A percentile compares a stretch with the other conserved stretches of the same genome.
These are phyloP conservation scores for Exophiala oligosperma DNA, from an alignment of 2,329 filamentous ascomycete species.

Conservation along the genomic window DNA sequence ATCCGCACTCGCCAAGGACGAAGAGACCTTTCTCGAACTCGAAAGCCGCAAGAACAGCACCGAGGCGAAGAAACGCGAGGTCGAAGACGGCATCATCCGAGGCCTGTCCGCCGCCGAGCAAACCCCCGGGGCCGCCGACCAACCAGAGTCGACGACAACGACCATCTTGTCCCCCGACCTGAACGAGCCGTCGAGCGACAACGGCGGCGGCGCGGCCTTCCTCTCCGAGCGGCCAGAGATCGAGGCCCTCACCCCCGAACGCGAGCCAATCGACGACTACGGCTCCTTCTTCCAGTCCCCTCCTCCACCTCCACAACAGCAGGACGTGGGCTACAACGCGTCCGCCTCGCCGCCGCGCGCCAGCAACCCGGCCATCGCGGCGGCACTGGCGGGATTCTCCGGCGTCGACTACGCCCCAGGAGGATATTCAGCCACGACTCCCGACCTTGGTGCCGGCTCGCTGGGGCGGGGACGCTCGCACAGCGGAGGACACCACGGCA, in stretches of 20 bases:
- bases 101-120: conserved; percentile 65
- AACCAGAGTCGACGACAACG: too few species aligned
- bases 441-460: conserved; percentile 18
- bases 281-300: conserved; percentile 1
- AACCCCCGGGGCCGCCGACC: conserved; percentile 34
- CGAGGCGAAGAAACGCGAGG: conserved; percentile 80
- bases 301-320: conserved; percentile 1
- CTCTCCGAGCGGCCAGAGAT: conserved; percentile 25
- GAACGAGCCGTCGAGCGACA: background rate
- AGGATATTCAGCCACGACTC: background rate
- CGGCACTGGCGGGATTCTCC: conserved; percentile 24
- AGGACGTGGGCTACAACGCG: background rate
- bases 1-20: conserved; percentile 67
- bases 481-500: conserved; percentile 25
- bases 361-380: conserved; percentile 26
- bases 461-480: conserved; percentile 12
- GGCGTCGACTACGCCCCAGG: conserved; percentile 9
- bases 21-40: conserved; percentile 64
- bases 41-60: conserved; percentile 67
- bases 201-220: background rate
- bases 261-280: conserved; percentile 5
- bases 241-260: conserved; percentile 29
- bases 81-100: conserved; percentile 88
- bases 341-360: background rate
- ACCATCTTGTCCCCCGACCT: conserved; percentile 1